Conservation (phyloP, 768 basidiomycete genomes). For the Macrolepiota dolichaula region DNA sequence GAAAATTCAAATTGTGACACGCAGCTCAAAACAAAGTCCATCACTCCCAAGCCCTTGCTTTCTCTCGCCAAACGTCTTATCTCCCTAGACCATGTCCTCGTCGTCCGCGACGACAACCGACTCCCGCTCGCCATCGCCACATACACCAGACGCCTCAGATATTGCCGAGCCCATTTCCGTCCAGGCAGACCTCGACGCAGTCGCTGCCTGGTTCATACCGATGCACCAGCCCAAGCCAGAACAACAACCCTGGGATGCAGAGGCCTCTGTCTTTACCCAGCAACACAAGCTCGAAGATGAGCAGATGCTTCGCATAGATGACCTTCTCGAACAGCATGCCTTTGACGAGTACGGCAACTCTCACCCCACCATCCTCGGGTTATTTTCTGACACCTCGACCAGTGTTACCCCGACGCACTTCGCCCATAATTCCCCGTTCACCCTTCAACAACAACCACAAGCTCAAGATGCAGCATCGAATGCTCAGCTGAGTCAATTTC, state of each 20-base stretch:
- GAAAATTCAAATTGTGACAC: background rate
- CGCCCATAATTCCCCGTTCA: conserved; percentile 26
- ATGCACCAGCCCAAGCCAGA: conserved; percentile 38
- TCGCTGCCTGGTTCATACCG: conserved; percentile 57
- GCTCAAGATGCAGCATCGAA: conserved; percentile 20
- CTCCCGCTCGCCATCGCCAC: conserved; percentile 72
- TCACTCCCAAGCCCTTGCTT: conserved; percentile 2
- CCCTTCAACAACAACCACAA: conserved; percentile 28
- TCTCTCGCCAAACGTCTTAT: conserved; percentile 10
- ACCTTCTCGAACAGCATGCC: conserved; percentile 69
- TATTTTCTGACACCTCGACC: conserved; percentile 13
- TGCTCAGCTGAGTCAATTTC: conserved; percentile 18
- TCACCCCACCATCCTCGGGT: conserved; percentile 10
- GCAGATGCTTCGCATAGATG: conserved; percentile 64
- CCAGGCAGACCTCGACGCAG: conserved; percentile 44
- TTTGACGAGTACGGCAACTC: conserved; percentile 65
- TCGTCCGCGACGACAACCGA: conserved; percentile 50
- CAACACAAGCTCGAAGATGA: conserved; percentile 47
- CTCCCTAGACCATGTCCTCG: conserved; percentile 47
- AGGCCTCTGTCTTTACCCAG: conserved; percentile 32
- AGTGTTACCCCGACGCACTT: conserved; percentile 34
- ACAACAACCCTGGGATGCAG: conserved; percentile 41
- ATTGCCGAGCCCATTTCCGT: conserved; percentile 46
- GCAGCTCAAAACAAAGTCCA: conserved; percentile 1
- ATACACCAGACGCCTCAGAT: conserved; percentile 65